These are phyloP conservation scores for Vachellia collinsii DNA, from an alignment of 306 rosid species.

Conservation along the genomic window DNA sequence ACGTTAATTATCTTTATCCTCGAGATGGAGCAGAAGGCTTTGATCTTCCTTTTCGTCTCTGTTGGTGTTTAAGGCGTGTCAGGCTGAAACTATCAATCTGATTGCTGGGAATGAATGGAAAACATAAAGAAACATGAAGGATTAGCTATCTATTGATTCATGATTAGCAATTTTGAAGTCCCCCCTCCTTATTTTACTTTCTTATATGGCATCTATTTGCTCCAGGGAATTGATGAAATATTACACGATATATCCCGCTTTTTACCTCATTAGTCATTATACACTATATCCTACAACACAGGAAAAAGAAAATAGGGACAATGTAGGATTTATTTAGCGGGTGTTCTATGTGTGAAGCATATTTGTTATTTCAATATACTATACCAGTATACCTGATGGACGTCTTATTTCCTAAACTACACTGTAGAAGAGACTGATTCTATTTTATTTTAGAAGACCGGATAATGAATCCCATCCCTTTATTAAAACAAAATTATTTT, in stretches of 20 bases:
- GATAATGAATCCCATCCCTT: not conserved
- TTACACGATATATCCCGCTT: no score
- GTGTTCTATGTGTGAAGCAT: not conserved
- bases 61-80: slow-evolving; percentile 20
- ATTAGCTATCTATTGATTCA: not conserved
- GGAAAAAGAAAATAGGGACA: no score
- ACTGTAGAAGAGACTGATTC: no score
- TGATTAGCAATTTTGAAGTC: not conserved
- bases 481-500: no score
- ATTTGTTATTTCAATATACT: no score
- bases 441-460: not conserved
- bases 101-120: not conserved
- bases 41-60: no score
- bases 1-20: not conserved
- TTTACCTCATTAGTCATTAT: no score
- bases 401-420: not conserved
- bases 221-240: not conserved
- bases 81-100: not conserved
- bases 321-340: not conserved
- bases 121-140: not conserved
- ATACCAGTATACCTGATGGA: not conserved
- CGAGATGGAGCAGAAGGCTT: not conserved
- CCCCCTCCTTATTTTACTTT: not conserved
- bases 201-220: not conserved
- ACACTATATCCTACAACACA: not conserved